These are phyloP conservation scores for Daldinia grandis DNA, from an alignment of 495 filamentous ascomycete species.

Conservation along the genomic window DNA sequence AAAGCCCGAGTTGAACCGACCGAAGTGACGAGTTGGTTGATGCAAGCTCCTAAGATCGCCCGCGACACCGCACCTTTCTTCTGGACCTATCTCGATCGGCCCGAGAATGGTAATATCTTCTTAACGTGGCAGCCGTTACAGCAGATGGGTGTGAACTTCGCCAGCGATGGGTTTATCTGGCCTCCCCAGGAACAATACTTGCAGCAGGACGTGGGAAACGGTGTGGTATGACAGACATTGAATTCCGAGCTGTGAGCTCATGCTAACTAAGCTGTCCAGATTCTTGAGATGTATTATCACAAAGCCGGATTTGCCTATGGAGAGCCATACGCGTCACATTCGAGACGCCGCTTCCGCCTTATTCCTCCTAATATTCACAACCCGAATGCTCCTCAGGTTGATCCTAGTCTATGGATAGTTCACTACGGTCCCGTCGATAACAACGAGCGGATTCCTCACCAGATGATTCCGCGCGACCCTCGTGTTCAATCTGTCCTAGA, in stretches of 20 bases:
- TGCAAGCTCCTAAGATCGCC: slow-evolving; percentile 80
- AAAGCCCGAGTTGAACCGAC: slow-evolving; percentile 70
- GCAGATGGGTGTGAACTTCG: slow-evolving; percentile 71
- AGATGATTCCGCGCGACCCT: slow-evolving; percentile 65
- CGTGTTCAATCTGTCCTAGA: slow-evolving; percentile 68
- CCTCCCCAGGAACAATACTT: slow-evolving; percentile 76
- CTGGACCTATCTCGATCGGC: slow-evolving; percentile 89
- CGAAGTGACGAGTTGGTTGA: slow-evolving; percentile 78
- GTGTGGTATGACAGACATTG: slow-evolving; percentile 66
- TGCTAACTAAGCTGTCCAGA: slow-evolving; percentile 42
- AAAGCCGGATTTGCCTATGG: slow-evolving; percentile 76
- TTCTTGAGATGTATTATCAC: slow-evolving; percentile 84
- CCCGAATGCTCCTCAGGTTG: slow-evolving; percentile 68
- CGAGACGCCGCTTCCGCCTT: slow-evolving; percentile 85
- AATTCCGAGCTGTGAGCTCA: slow-evolving; percentile 1
- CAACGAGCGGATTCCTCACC: slow-evolving; percentile 71
- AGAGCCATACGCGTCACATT: slow-evolving; percentile 75
- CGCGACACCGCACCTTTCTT: slow-evolving; percentile 79
- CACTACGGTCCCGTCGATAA: slow-evolving; percentile 84
- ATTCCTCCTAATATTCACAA: slow-evolving; percentile 67
- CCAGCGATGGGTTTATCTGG: slow-evolving; percentile 94
- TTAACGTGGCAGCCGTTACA: slow-evolving; percentile 85
- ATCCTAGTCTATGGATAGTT: slow-evolving; percentile 90
- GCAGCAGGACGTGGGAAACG: slow-evolving; percentile 71
- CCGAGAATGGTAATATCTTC: slow-evolving; percentile 79